Base-by-base conservation (phyloP, 2,329 filamentous ascomycete species). In the Diaporthe australafricana region DNA sequence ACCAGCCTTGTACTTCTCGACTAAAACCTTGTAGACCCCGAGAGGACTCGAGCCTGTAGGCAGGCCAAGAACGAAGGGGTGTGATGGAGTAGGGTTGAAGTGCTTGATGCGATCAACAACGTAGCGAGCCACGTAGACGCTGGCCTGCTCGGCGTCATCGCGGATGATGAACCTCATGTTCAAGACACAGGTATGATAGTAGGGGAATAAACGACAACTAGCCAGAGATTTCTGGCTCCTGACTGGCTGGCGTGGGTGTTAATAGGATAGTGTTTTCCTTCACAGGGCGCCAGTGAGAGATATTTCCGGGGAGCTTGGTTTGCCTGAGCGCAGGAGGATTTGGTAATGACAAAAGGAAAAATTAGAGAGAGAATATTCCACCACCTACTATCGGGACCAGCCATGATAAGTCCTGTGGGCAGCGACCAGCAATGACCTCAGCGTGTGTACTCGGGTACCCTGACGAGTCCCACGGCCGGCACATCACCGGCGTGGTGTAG, bases 11-110 rank as follows among this genome's bases (percentile, higher is more conserved):
- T 90, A 86, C 73, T 85, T 86, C 73, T 86, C 82, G 35, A 94
- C 92, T 2, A 94, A 86, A 73, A 89, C 86, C 77, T 89, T 87
- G 84, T 94, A 94, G 77, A 94, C 89, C 70, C 88, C 85, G 72
- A 93, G 87, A 0, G 92, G 92, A 70, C 89, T 93, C 77, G 90
- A 93, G 62, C 92, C 92, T 6, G 92, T 94, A 1, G 92, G 92
- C 55, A 94, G 86, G 57, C 92, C 92, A 45, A 94, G 87, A 1
- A 94, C 91, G 78, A 94, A 94, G 0, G 91, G 92, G 73, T 88
- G 88, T 68, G 86, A 82, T 53, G 88, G 83, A 1, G 90, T 91
- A 3, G 92, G 91, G 32, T 85, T 85, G 81, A 92, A 94, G 70
- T 87, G 81, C 76, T 90, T 90, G 84, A 94, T 94, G 74, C 92